phyloP scores from a whole-genome alignment of 1,284 basidiomycete species.

The Moesziomyces sp. region DNA sequence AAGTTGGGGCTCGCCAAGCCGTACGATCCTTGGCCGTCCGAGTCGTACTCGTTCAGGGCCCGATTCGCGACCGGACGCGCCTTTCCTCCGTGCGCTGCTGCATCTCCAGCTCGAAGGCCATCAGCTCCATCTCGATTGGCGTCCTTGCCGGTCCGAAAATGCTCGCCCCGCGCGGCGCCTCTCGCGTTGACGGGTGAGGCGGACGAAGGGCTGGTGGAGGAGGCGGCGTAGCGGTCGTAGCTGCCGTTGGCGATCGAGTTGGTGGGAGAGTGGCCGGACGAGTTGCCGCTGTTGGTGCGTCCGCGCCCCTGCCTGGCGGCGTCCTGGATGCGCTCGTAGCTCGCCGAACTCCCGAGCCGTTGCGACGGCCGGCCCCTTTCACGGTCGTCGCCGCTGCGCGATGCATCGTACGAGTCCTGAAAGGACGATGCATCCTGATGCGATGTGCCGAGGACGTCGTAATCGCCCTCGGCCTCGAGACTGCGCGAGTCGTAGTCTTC shows the following conservation, averaged over 20 bases:
- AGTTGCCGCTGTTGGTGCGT: constrained; percentile 42
- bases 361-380: constrained; percentile 56
- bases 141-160: constrained; percentile 50
- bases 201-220: constrained; percentile 32
- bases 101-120: constrained; percentile 47
- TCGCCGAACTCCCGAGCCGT: constrained; percentile 53
- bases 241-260: constrained; percentile 38
- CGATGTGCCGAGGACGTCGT: constrained; percentile 39
- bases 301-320: constrained; percentile 39
- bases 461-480: constrained; percentile 39
- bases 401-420: constrained; percentile 31
- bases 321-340: constrained; percentile 61
- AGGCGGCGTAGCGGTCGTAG: constrained; percentile 26
- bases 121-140: constrained; percentile 42
- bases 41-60: constrained; percentile 43
- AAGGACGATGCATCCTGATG: constrained; percentile 38
- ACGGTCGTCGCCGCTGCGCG: constrained; percentile 34
- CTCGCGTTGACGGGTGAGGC: constrained; percentile 32
- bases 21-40: constrained; percentile 43
- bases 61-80: constrained; percentile 50
- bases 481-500: constrained; percentile 41
- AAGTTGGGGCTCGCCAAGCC: constrained; percentile 46
- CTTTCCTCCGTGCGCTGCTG: constrained; percentile 44
- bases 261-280: constrained; percentile 41
- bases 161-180: constrained; percentile 33